Percentiles rank a stretch among this genome's conserved stretches.
Evolutionary conservation across 1,139 yeast genomes (phyloP).

Genomic region (Scheffersomyces illinoinensis): DNA sequence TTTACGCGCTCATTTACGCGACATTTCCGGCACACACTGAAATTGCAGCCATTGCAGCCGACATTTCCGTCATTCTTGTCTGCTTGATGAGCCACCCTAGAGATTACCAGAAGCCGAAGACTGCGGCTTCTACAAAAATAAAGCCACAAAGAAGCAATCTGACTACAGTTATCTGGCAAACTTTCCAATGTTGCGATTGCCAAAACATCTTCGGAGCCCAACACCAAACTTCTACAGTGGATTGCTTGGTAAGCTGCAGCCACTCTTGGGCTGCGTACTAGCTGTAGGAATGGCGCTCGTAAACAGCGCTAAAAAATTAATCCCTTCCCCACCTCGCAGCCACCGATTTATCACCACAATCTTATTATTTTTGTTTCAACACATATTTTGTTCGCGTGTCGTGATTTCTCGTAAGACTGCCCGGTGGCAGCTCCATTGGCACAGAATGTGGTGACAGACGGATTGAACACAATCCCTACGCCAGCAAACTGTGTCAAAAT

Average conservation of each 20-base stretch:
- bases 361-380: background rate
- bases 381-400: background rate
- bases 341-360: background rate
- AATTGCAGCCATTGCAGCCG: background rate
- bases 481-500: background rate
- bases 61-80: background rate
- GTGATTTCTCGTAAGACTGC: background rate
- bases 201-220: no score
- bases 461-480: background rate
- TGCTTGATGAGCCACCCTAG: background rate
- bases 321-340: background rate
- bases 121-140: background rate
- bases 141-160: background rate
- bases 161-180: background rate
- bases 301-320: background rate
- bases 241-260: background rate
- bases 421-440: background rate
- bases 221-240: no score
- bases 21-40: background rate
- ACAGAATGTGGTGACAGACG: background rate
- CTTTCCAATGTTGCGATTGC: no score
- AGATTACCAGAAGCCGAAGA: background rate
- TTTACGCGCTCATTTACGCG: background rate
- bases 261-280: background rate
- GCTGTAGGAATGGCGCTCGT: background rate